Conservation (phyloP, 2,329 filamentous ascomycete genomes). For the Colletotrichum viniferum region DNA sequence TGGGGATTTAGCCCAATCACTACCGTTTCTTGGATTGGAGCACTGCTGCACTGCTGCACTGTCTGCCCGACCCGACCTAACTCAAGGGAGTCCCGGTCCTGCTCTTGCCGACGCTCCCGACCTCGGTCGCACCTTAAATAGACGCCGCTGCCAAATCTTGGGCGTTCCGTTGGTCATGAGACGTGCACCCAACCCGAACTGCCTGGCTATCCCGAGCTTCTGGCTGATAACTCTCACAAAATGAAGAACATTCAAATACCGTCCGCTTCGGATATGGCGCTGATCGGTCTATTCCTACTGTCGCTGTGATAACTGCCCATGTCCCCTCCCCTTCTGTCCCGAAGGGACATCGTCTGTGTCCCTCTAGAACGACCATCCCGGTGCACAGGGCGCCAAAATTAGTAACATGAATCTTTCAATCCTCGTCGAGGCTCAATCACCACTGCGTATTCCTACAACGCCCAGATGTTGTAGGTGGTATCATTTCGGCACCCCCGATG, state of each 20-base stretch:
- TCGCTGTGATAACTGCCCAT: background rate
- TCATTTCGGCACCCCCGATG: constrained; percentile 10
- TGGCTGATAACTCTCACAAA: background rate
- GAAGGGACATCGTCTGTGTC: background rate
- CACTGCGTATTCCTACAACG: background rate
- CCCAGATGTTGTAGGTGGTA: constrained; percentile 14
- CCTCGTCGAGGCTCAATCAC: background rate
- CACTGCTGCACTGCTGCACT: background rate
- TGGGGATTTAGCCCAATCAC: constrained; percentile 1
- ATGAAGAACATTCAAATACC: background rate
- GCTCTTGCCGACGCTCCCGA: background rate
- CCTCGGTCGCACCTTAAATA: background rate
- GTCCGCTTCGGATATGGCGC: background rate
- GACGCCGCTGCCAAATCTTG: background rate
- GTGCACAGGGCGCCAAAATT: background rate
- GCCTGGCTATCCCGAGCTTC: background rate
- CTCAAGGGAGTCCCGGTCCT: background rate
- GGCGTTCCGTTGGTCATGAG: background rate
- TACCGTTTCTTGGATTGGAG: background rate
- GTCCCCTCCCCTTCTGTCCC: background rate
- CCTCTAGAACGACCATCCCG: background rate
- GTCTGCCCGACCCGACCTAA: background rate
- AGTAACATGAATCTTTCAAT: background rate
- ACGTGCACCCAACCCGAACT: background rate
- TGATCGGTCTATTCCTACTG: background rate